These are phyloP conservation scores for Craterostigma plantagineum DNA, from an alignment of 257 asterid genomes.

Conservation along the genomic window DNA sequence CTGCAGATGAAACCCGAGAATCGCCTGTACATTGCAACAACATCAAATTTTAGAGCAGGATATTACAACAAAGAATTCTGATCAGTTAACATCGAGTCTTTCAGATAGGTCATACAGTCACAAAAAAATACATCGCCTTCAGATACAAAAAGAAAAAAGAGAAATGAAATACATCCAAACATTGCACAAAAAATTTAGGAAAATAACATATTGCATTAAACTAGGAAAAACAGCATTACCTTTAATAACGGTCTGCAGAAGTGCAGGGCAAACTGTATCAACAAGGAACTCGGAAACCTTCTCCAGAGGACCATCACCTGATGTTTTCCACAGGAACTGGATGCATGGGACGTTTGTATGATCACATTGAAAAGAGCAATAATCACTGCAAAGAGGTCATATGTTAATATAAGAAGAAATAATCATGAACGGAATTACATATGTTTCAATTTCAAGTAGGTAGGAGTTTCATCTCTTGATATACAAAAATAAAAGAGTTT, in stretches of 20 bases:
- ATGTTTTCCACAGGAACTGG: conserved; percentile 48
- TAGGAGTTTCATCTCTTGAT: too few species aligned
- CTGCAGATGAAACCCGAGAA: conserved; percentile 62
- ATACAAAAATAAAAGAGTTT: too few species aligned
- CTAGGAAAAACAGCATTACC: conserved; percentile 22
- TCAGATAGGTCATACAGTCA: too few species aligned
- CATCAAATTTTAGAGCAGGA: not conserved
- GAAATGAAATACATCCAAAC: too few species aligned
- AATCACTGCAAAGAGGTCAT: conserved; percentile 38
- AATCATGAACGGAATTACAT: not conserved
- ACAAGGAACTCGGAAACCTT: conserved; percentile 41
- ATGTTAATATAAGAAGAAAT: conserved; percentile 2
- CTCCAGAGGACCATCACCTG: conserved; percentile 32
- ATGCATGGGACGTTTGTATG: conserved; percentile 49
- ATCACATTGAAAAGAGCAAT: conserved; percentile 45
- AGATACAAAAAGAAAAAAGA: too few species aligned
- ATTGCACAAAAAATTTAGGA: not conserved
- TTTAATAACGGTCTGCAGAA: conserved; percentile 70
- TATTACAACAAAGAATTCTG: not conserved
- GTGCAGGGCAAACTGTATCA: conserved; percentile 59
- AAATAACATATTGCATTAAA: not conserved
- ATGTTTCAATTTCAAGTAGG: too few species aligned
- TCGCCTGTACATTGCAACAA: conserved; percentile 43
- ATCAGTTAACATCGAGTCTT: not conserved
- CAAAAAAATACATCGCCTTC: too few species aligned